Evolutionary conservation across 768 basidiomycete genomes (phyloP).

Genomic region (Leccinum incarnatum): DNA sequence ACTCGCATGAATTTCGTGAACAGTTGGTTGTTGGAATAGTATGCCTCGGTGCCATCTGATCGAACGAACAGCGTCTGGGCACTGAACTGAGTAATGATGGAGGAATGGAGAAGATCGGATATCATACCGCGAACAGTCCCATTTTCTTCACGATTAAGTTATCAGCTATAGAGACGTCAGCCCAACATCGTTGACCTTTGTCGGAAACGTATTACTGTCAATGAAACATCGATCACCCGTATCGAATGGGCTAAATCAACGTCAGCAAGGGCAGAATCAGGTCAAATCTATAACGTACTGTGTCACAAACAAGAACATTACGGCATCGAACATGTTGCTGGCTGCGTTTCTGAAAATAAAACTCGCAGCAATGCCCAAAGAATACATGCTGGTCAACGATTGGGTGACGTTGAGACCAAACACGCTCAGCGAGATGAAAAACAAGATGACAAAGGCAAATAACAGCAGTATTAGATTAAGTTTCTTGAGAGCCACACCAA

Average conservation of each 20-base stretch:
- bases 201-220: slow-evolving; percentile 40
- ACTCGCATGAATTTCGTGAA: slow-evolving; percentile 72
- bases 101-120: background rate
- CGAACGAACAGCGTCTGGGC: slow-evolving; percentile 65
- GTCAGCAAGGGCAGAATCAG: slow-evolving; percentile 5
- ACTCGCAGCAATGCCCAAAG: slow-evolving; percentile 68
- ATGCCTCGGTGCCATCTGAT: slow-evolving; percentile 72
- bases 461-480: slow-evolving; percentile 62
- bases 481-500: slow-evolving; percentile 61
- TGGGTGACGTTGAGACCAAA: slow-evolving; percentile 66
- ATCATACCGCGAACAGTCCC: slow-evolving; percentile 66
- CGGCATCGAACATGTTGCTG: slow-evolving; percentile 70
- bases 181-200: background rate
- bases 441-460: slow-evolving; percentile 60
- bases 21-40: slow-evolving; percentile 78
- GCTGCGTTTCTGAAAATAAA: slow-evolving; percentile 80
- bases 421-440: slow-evolving; percentile 71
- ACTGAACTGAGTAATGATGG: background rate
- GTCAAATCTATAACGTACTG: slow-evolving; percentile 50
- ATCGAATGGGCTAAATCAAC: slow-evolving; percentile 59
- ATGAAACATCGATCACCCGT: slow-evolving; percentile 83
- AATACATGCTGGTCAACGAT: slow-evolving; percentile 70
- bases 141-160: slow-evolving; percentile 77
- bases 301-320: slow-evolving; percentile 80
- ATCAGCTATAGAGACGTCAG: slow-evolving; percentile 45